Conservation (phyloP, 2,329 filamentous ascomycete genomes). For the Tolypocladium sp. region DNA sequence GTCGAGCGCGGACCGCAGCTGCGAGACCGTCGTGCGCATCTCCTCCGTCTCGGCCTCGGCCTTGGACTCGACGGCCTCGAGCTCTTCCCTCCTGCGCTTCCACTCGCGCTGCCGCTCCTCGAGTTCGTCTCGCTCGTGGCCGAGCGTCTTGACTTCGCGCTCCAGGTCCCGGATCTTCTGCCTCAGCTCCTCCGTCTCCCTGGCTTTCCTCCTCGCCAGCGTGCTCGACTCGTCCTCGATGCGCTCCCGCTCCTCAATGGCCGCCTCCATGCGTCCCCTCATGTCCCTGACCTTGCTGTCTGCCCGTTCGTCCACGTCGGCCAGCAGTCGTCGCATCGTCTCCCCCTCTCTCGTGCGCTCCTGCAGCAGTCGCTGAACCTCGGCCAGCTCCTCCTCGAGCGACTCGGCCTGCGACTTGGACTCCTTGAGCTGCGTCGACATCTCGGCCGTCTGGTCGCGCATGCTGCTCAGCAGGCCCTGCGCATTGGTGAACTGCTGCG, state of each 20-base stretch:
- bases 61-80: conserved; percentile 61
- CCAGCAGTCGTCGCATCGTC: conserved; percentile 83
- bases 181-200: conserved; percentile 83
- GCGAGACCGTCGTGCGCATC: conserved; percentile 65
- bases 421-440: conserved; percentile 87
- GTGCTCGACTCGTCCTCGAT: conserved; percentile 84
- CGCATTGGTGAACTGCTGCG: conserved; percentile 74
- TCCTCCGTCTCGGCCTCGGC: conserved; percentile 67
- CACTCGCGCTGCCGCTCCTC: conserved; percentile 66
- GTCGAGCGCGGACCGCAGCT: conserved; percentile 73
- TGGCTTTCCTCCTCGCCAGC: conserved; percentile 62
- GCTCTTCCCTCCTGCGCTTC: conserved; percentile 62
- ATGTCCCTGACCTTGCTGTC: conserved; percentile 81
- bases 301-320: conserved; percentile 75
- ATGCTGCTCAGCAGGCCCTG: conserved; percentile 84
- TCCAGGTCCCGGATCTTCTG: conserved; percentile 73
- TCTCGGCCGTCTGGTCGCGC: conserved; percentile 84
- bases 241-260: conserved; percentile 87
- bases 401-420: conserved; percentile 72
- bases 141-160: conserved; percentile 59
- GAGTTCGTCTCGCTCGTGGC: conserved; percentile 69
- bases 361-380: conserved; percentile 75
- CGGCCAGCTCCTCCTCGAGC: conserved; percentile 83
- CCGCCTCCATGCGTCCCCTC: conserved; percentile 77
- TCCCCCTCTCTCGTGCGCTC: conserved; percentile 89